Percentiles rank a stretch among this genome's conserved stretches.
Conservation (phyloP, 345 rosid species). For the Crucihimalaya himalaica region DNA sequence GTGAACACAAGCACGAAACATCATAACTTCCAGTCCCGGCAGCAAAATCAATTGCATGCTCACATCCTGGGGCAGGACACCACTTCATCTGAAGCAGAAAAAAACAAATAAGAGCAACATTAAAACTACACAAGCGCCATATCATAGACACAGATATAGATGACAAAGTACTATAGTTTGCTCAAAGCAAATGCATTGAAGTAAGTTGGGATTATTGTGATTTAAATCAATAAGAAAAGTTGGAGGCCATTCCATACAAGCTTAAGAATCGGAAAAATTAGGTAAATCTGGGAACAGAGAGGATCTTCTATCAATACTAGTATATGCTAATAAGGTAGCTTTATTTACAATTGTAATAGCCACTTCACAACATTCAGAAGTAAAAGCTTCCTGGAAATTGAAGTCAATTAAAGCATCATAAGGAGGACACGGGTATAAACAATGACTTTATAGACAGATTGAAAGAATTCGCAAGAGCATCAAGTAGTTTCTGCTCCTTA, state of each 20-base stretch:
- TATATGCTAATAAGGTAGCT: not conserved
- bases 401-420: constrained; percentile 9
- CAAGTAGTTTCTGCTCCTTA: constrained; percentile 5
- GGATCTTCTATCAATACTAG: not conserved
- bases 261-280: not conserved
- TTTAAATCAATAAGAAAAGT: not conserved
- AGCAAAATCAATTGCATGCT: constrained; percentile 57
- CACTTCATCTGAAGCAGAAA: constrained; percentile 70
- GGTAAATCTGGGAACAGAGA: not conserved
- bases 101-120: not conserved
- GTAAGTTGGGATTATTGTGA: not conserved
- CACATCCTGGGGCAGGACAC: constrained; percentile 99
- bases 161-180: not conserved
- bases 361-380: constrained; percentile 1
- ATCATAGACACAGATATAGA: not conserved
- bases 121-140: not conserved
- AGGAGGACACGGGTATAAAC: not conserved
- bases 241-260: constrained; percentile 9
- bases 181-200: constrained; percentile 6
- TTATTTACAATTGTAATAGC: not conserved
- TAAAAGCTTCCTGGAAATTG: constrained; percentile 2
- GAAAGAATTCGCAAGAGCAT: not conserved
- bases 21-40: constrained; percentile 30
- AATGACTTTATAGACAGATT: not conserved
- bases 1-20: constrained; percentile 43